Evolutionary conservation across 208 protist species (phyloP).

Genomic region (Trypanosoma melophagium): DNA sequence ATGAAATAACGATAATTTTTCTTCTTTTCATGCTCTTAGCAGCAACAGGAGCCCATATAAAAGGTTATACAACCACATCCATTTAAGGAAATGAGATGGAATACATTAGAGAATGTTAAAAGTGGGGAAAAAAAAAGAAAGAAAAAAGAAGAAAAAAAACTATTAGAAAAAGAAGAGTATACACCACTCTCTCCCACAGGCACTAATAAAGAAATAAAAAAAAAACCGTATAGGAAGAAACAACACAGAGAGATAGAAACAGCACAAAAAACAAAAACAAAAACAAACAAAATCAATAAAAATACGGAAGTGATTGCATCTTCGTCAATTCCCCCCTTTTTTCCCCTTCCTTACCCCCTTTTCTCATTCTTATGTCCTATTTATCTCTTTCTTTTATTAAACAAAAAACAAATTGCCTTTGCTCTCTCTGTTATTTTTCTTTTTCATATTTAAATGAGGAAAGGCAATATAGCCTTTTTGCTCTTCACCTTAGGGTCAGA

Average conservation of each 20-base stretch:
- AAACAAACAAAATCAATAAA: no score
- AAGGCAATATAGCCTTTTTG: constrained; percentile 84
- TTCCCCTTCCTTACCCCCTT: constrained; percentile 6
- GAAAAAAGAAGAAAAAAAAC: background rate
- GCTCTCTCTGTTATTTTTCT: background rate
- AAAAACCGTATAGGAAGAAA: constrained; percentile 1
- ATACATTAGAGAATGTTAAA: background rate
- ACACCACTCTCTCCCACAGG: background rate
- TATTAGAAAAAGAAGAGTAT: constrained; percentile 9
- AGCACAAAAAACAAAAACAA: no score
- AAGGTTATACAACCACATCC: no score
- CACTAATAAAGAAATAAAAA: constrained; percentile 24
- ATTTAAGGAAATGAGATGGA: background rate
- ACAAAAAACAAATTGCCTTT: background rate
- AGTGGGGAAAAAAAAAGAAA: background rate
- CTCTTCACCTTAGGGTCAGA: constrained; percentile 61
- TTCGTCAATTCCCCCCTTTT: background rate
- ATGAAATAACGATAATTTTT: no score
- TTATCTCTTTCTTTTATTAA: constrained; percentile 7
- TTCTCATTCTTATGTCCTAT: constrained; percentile 1
- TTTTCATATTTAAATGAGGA: constrained; percentile 60
- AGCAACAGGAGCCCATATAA: no score
- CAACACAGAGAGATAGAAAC: no score
- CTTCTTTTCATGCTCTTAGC: no score
- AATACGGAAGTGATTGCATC: no score